These are phyloP conservation scores for Saccharomycopsis sp. DNA, from an alignment of 805 yeast species.

Conservation along the genomic window DNA sequence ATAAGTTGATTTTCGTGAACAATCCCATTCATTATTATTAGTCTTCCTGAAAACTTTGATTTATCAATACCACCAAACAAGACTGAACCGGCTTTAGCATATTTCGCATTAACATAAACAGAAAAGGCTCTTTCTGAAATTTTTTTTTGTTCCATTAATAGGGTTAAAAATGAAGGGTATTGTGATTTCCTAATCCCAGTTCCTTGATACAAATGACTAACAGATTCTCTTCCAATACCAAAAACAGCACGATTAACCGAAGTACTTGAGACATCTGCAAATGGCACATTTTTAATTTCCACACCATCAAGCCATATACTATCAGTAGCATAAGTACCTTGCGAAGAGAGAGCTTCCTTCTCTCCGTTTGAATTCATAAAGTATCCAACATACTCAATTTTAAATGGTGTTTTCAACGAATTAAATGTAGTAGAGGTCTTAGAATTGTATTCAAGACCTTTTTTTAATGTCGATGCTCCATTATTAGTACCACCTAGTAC, in stretches of 20 bases:
- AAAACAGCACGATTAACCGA: slow-evolving; percentile 13
- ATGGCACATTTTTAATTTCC: slow-evolving; percentile 6
- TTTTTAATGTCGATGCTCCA: too few species aligned
- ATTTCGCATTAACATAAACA: slow-evolving; percentile 34
- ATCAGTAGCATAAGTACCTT: slow-evolving; percentile 36
- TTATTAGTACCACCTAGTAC: slow-evolving; percentile 6
- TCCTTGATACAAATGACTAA: too few species aligned
- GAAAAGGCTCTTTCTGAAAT: slow-evolving; percentile 38
- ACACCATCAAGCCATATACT: slow-evolving; percentile 21
- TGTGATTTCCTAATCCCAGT: too few species aligned
- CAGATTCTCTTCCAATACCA: slow-evolving; percentile 29
- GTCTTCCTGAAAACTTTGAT: slow-evolving; percentile 38
- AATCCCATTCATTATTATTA: slow-evolving; percentile 33
- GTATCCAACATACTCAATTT: slow-evolving; percentile 38
- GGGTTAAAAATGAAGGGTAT: slow-evolving; percentile 29
- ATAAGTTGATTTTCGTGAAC: too few species aligned
- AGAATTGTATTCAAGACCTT: too few species aligned
- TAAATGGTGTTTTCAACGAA: slow-evolving; percentile 29
- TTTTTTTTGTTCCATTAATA: slow-evolving; percentile 33
- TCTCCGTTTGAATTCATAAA: slow-evolving; percentile 43
- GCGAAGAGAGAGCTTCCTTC: too few species aligned
- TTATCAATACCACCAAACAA: slow-evolving; percentile 52
- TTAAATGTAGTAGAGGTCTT: slow-evolving; percentile 30
- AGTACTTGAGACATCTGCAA: slow-evolving; percentile 13
- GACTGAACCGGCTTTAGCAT: slow-evolving; percentile 29